Evolutionary conservation across 2,329 filamentous ascomycete species (phyloP), one percentile per base, ranked within the genome.

Genomic region (Penicillium capsulatum): DNA sequence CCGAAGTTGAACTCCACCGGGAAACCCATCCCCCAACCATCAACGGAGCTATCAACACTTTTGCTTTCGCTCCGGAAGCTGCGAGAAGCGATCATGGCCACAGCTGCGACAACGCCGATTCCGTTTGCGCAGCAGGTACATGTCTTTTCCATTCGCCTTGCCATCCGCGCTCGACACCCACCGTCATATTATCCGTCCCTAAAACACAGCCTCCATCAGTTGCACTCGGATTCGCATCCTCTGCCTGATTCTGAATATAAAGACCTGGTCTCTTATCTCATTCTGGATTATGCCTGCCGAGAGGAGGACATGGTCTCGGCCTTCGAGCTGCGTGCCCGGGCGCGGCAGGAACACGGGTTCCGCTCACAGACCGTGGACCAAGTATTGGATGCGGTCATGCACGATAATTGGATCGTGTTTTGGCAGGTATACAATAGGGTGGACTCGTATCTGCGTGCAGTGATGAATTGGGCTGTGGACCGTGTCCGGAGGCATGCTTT

Each of bases 121-220:
- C 73, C 79, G 36, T 98, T 98, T 65, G 83, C 91, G 1, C 80
- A 85, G n/a, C 82, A 89, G 53, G 86, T 83, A 11, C 95, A 97
- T 66, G 80, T 94, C 47, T 97, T 97, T 72, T 88, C 86, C 55
- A 86, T 94, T 54, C 84, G 90, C 38, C 75, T 90, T 17, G 82
- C 86, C 16, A 83, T 98, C 47, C 77, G 95, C 22, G 80, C 84
- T 41, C 80, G 82, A 48, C 83, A 94, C 53, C 85, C 84, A 53
- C 87, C 94, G 53, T 89, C 89, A 1, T 98, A 97, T 63, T 84
- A 91, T 48, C 88, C 91, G 0, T 88, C 91, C 1, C 78, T 97
- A 15, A 76, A 85, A 27, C 81, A 94, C 54, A 76, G 96, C 2
- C 72, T 98, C 9, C 76, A 81, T 31, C 68, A 70, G 6, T 81